Evolutionary conservation across 2,329 filamentous ascomycete species (phyloP).

Genomic region (Microsporum ferrugineum): DNA sequence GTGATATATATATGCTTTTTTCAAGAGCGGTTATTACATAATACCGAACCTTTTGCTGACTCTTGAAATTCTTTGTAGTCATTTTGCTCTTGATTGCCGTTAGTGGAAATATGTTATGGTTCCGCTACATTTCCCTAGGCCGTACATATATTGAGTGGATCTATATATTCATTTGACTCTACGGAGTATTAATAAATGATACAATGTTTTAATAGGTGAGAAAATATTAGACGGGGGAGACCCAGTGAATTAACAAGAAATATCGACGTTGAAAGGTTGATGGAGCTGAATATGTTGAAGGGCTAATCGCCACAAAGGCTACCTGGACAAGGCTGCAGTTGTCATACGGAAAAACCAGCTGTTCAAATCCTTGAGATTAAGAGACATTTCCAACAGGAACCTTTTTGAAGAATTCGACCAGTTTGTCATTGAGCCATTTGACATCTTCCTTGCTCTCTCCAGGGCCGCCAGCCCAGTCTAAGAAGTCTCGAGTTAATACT

Average conservation of each 20-base stretch:
- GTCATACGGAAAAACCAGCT: background rate
- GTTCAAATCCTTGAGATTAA: background rate
- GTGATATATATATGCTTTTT: background rate
- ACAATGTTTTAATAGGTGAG: background rate
- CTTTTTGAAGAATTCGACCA: slow-evolving; percentile 43
- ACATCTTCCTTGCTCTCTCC: slow-evolving; percentile 60
- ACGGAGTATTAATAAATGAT: background rate
- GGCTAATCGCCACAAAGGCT: background rate
- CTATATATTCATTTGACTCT: too few relatives aligned
- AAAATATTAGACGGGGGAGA: background rate
- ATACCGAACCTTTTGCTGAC: too few relatives aligned
- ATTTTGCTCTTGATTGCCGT: too few relatives aligned
- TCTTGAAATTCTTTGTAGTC: too few relatives aligned
- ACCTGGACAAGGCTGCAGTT: background rate
- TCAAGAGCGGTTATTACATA: too few relatives aligned
- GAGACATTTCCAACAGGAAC: slow-evolving; percentile 5
- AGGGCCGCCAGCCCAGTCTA: slow-evolving; percentile 54
- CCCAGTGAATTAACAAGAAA: too few relatives aligned
- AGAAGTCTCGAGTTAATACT: background rate
- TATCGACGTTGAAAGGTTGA: background rate
- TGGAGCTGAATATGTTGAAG: background rate
- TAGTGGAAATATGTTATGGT: too few relatives aligned
- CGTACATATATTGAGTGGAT: too few relatives aligned
- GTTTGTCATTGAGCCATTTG: slow-evolving; percentile 56
- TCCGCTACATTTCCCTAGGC: too few relatives aligned